Percentiles rank a stretch among this genome's conserved stretches.
These are phyloP conservation scores for Blastobotrys raffinosifermentans DNA, from an alignment of 1,139 yeast species.

Conservation along the genomic window DNA sequence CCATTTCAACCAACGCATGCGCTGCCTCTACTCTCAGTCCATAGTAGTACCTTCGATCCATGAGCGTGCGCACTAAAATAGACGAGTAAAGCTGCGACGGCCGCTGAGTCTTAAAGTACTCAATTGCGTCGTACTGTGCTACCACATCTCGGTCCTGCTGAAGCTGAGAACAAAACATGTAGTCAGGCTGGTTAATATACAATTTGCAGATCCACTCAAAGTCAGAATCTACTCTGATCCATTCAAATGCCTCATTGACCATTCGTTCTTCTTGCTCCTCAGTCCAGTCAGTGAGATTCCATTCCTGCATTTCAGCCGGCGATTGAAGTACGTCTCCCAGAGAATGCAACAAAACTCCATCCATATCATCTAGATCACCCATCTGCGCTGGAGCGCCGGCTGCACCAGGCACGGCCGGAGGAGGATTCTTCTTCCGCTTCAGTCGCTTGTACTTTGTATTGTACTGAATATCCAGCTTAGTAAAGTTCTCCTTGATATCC, in stretches of 20 bases:
- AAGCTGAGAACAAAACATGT: constrained; percentile 89
- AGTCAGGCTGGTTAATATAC: constrained; percentile 83
- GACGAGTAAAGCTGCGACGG: constrained; percentile 69
- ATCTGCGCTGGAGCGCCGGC: constrained; percentile 17
- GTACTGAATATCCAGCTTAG: constrained; percentile 88
- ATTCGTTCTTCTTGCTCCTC: constrained; percentile 62
- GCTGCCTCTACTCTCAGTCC: constrained; percentile 91
- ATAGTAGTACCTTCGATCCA: constrained; percentile 82
- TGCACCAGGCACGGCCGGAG: constrained; percentile 29
- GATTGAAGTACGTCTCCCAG: constrained; percentile 73
- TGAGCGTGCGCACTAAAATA: constrained; percentile 66
- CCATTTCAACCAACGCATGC: constrained; percentile 60
- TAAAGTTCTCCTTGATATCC: constrained; percentile 75
- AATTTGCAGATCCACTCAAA: constrained; percentile 92
- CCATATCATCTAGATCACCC: constrained; percentile 30
- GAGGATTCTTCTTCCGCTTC: constrained; percentile 61
- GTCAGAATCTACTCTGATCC: constrained; percentile 96
- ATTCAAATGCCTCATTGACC: constrained; percentile 86
- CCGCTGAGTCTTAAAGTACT: constrained; percentile 59
- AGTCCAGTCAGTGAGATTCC: constrained; percentile 74
- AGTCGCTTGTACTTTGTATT: constrained; percentile 79
- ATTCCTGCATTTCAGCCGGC: constrained; percentile 54
- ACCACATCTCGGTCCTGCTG: constrained; percentile 95
- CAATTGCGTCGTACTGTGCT: constrained; percentile 83
- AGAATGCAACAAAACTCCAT: constrained; percentile 46